A percentile compares a stretch with the other conserved stretches of the same genome.
These are phyloP conservation scores for Diaporthe vaccinii DNA, from an alignment of 2,329 filamentous ascomycete species.

Conservation along the genomic window DNA sequence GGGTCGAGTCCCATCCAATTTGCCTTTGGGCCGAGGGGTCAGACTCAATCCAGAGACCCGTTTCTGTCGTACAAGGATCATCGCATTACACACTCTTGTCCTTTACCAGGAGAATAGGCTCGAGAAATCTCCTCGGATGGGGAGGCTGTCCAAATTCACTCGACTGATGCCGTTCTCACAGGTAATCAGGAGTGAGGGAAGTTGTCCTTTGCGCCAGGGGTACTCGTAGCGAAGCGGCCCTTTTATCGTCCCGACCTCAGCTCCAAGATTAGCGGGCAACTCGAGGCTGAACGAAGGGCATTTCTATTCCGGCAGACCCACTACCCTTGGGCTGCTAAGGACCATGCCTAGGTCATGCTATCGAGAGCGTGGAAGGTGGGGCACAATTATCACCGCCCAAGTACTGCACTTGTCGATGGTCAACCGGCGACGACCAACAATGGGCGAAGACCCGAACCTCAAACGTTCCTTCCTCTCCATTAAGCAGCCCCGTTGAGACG, in stretches of 20 bases:
- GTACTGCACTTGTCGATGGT: neutral
- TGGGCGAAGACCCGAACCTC: no score
- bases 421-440: neutral
- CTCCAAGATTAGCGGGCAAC: neutral
- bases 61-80: constrained; percentile 21
- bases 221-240: neutral
- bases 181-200: neutral
- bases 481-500: neutral
- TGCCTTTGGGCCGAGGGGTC: constrained; percentile 31
- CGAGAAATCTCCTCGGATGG: neutral
- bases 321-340: neutral
- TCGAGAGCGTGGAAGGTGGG: neutral
- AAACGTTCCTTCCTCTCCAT: neutral
- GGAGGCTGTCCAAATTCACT: neutral
- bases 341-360: no score
- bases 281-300: neutral
- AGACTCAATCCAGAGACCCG: constrained; percentile 24
- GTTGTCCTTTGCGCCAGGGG: constrained; percentile 7
- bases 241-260: constrained; percentile 10
- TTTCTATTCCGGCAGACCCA: neutral
- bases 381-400: neutral
- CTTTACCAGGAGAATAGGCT: neutral
- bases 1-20: constrained; percentile 31
- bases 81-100: constrained; percentile 13
- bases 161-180: constrained; percentile 6